Evolutionary conservation across 2,329 filamentous ascomycete species (phyloP), one percentile per base, ranked within the genome.

Genomic region (Fusarium brachygibbosum): DNA sequence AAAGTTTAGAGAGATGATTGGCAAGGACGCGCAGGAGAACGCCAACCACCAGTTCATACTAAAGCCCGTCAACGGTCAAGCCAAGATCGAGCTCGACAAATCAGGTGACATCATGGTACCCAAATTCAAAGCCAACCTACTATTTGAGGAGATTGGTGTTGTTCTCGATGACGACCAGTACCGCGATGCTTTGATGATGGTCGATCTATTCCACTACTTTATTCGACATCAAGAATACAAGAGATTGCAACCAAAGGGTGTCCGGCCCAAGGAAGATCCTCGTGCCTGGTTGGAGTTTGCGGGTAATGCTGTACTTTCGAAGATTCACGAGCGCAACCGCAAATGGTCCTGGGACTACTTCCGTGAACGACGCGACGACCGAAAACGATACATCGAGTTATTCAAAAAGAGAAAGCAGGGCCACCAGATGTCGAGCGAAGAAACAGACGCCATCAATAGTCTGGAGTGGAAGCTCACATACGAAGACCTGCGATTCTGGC

Each of bases 91-190:
- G 74, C 87, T 99, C 75, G 93, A 98, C 82, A 99, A 99, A 81
- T 94, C 93, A 2, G 94, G 93, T 28, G 92, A 93, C 71, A 81
- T 88, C 29, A 90, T 93, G 59, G 85, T 88, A 17, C 93, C 96
- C 4, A 96, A 95, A 75, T 90, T 96, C 82, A 98, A 98, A 80
- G 93, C 94, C 29, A 92, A 92, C 38, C 82, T 99, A 19, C 82
- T 98, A 3, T 99, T 99, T 74, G 95, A 99, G 76, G 97, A 99
- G 76, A 94, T 99, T 61, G 96, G 97, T 51, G 91, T 99, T 68
- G 93, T 98, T n/a, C 86, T 99, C 32, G 97, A 99, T 72, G 95
- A 99, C 70, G 89, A 98, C 70, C 96, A 99, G 78, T 99, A 99
- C 77, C 92, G 97, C 31, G 96, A 99, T 81, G 93, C 91, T 7